phyloP scores from a whole-genome alignment of 331 rosid genomes.

The Spiraea crenata region DNA sequence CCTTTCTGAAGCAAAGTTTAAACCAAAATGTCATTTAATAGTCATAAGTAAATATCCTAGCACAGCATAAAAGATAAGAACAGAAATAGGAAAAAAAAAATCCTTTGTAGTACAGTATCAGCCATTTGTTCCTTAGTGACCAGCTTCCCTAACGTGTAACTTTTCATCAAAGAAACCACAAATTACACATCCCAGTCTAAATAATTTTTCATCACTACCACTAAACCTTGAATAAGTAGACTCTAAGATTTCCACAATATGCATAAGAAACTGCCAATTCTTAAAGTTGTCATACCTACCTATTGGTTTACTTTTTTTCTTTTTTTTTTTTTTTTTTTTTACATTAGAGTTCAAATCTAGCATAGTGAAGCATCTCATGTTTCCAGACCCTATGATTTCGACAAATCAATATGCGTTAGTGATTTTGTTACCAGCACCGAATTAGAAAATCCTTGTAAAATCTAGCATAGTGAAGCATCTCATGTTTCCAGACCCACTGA shows the following conservation, averaged over 20 bases:
- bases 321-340: too few species aligned
- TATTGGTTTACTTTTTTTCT: too few species aligned
- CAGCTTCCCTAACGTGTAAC: not conserved
- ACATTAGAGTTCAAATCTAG: not conserved
- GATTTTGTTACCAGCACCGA: not conserved
- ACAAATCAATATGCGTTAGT: not conserved
- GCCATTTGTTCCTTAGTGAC: not conserved
- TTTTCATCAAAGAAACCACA: not conserved
- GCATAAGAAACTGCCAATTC: not conserved
- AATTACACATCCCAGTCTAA: not conserved
- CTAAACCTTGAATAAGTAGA: not conserved
- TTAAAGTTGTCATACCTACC: not conserved
- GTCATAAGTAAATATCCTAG: not conserved
- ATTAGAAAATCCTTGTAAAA: constrained; percentile 7
- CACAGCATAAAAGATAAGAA: not conserved
- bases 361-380: constrained; percentile 1
- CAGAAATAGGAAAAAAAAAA: too few species aligned
- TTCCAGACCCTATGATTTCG: not conserved
- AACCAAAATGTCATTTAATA: not conserved
- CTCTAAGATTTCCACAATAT: not conserved
- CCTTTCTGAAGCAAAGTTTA: not conserved
- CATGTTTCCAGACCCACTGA: not conserved
- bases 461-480: not conserved
- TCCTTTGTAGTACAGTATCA: too few species aligned
- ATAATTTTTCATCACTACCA: not conserved